Percentiles rank a stretch among this genome's conserved stretches.
These are phyloP conservation scores for Hymenoscyphus scutula DNA, from an alignment of 2,329 filamentous ascomycete genomes.

Conservation along the genomic window DNA sequence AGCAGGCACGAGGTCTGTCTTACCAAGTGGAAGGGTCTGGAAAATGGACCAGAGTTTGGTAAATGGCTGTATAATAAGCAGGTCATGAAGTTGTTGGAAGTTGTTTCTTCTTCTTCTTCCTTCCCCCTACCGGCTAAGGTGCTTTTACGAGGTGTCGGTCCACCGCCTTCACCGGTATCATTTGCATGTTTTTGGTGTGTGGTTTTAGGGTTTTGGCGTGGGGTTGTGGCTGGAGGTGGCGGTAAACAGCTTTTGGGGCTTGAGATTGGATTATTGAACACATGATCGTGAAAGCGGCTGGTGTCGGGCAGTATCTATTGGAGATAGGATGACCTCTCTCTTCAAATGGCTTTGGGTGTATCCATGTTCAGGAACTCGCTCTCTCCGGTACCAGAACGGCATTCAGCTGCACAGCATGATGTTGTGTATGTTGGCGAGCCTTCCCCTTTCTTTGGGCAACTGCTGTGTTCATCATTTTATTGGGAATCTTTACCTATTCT, in stretches of 20 bases:
- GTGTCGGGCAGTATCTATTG: background rate
- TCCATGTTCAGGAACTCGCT: background rate
- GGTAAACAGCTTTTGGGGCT: background rate
- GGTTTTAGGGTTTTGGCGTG: background rate
- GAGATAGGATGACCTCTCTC: background rate
- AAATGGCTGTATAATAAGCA: background rate
- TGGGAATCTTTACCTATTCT: background rate
- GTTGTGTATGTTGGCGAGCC: background rate
- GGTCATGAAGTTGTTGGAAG: background rate
- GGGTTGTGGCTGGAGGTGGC: background rate
- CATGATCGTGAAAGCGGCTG: background rate
- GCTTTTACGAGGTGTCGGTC: background rate
- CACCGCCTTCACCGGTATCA: background rate
- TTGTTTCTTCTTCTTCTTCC: background rate
- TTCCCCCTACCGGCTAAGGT: background rate
- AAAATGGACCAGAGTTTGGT: background rate
- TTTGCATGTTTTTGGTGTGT: background rate
- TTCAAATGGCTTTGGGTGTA: background rate
- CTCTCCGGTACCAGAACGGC: background rate
- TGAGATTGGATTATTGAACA: background rate
- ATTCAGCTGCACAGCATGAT: background rate
- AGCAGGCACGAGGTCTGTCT: conserved; percentile 8
- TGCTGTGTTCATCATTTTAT: background rate
- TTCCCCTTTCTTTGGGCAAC: background rate
- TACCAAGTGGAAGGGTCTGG: conserved; percentile 4